Base-by-base conservation (phyloP, 2,329 filamentous ascomycete species). In the Alternaria tenuissima region DNA sequence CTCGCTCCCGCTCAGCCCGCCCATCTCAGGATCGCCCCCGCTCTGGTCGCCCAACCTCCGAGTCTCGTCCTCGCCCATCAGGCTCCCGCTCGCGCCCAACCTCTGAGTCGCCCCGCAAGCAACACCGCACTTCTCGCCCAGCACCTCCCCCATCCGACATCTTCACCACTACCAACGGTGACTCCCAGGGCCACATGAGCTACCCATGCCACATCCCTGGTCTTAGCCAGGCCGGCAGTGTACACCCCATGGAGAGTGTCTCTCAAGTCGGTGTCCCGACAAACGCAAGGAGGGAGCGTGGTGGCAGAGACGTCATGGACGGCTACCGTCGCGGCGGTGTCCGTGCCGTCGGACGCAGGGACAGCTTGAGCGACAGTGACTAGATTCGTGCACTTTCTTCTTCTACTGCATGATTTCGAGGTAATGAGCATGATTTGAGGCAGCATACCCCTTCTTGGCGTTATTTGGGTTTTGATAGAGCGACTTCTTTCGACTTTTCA, bases 191-290 rank as follows among this genome's bases (percentile, higher is more conserved):
- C 9, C 86, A 84, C 12, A 86, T 85, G 73, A 81, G 79, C 48
- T 88, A 88, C 67, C 82, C 84, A 26, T 85, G 86, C 74, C 81
- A 85, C 8, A 85, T 88, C 49, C 85, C 86, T 0, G 85, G 83
- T 0, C 65, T 87, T 67, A 84, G 80, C 59, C 60, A 63, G 36
- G 75, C 75, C 0, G 74, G 69, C 30, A 79, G 76, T 34, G 75
- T 78, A 6, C 71, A 69, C 20, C 69, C 72, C 1, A 71, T 72
- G 43, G 78, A 80, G 61, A 79, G 78, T 52, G 73, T 80, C 5
- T 79, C 78, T 63, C 78, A 81, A 57, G 76, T 77, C 26, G 79
- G 77, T 38, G 76, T 60, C 2, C 70, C 68, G 64, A 79, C 78
- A 12, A 67, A 57, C 18, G 44, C 57, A 3, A 20, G 74, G 12